Conservation (phyloP, 2,329 filamentous ascomycete species). For the Nannizziopsis arthrosporioides region DNA sequence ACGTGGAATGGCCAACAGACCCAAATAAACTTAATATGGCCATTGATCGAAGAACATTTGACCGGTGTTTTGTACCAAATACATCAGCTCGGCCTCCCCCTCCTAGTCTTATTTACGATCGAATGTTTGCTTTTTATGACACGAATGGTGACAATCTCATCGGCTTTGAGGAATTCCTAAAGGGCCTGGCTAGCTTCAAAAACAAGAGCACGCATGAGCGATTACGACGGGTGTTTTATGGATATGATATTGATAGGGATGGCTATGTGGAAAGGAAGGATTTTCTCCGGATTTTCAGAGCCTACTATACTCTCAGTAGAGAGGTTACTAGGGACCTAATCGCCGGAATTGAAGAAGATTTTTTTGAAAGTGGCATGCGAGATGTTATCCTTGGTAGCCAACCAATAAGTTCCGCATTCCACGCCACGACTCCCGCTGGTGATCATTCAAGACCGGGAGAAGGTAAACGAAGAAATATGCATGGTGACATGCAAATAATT, state of each 20-base stretch:
- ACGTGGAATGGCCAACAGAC: conserved; percentile 70
- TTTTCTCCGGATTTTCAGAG: conserved; percentile 80
- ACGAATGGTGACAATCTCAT: conserved; percentile 80
- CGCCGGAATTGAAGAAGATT: conserved; percentile 64
- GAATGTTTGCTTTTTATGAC: conserved; percentile 95
- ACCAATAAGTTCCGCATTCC: conserved; percentile 66
- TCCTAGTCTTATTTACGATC: conserved; percentile 85
- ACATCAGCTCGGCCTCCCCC: conserved; percentile 64
- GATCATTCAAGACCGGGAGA: conserved; percentile 51
- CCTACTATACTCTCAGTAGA: conserved; percentile 82
- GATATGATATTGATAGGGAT: conserved; percentile 83
- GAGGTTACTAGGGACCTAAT: conserved; percentile 79
- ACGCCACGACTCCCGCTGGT: conserved; percentile 54
- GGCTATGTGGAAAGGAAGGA: conserved; percentile 76
- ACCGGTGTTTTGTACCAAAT: conserved; percentile 78
- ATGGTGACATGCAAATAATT: conserved; percentile 54
- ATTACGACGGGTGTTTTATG: conserved; percentile 64
- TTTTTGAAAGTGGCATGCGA: conserved; percentile 61
- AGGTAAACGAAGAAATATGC: conserved; percentile 52
- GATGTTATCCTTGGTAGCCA: conserved; percentile 65
- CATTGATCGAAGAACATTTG: conserved; percentile 87
- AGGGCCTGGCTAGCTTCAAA: conserved; percentile 59
- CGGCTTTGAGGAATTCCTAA: conserved; percentile 81
- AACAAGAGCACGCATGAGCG: conserved; percentile 51
- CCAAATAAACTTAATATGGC: conserved; percentile 65